Conservation (phyloP, 345 rosid genomes). For the Salix brachista region DNA sequence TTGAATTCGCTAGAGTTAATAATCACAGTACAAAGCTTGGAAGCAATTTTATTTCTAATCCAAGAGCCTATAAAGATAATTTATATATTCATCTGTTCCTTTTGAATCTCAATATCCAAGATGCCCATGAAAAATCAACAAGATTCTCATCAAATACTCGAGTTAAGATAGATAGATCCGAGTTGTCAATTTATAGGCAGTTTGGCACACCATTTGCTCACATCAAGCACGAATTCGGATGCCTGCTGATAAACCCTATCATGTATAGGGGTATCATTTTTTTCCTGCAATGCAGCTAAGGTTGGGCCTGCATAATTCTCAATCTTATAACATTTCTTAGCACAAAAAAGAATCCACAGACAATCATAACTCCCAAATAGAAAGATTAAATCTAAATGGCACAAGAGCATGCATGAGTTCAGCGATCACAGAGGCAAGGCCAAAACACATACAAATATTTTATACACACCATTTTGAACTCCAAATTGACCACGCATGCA, state of each 20-base stretch:
- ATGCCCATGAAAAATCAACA: too few species aligned
- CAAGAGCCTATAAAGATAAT: background rate
- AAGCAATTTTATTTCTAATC: background rate
- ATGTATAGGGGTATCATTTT: too few species aligned
- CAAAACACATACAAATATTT: background rate
- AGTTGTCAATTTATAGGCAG: too few species aligned
- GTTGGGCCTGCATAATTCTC: too few species aligned
- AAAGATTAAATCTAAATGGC: background rate
- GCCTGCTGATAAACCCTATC: too few species aligned
- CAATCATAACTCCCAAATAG: background rate
- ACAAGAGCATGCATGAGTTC: background rate
- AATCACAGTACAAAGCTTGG: background rate
- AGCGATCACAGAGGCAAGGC: background rate
- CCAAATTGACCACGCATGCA: background rate
- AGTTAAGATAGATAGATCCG: too few species aligned
- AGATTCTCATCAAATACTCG: too few species aligned
- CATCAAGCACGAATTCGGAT: too few species aligned
- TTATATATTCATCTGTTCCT: background rate
- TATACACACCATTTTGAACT: background rate
- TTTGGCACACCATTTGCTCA: too few species aligned
- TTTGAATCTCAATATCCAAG: background rate
- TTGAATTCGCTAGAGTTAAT: background rate
- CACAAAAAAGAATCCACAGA: background rate
- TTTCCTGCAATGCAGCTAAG: too few species aligned
- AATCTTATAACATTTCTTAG: background rate